phyloP scores from a whole-genome alignment of 2,329 filamentous ascomycete species.

The Periconia digitata region DNA sequence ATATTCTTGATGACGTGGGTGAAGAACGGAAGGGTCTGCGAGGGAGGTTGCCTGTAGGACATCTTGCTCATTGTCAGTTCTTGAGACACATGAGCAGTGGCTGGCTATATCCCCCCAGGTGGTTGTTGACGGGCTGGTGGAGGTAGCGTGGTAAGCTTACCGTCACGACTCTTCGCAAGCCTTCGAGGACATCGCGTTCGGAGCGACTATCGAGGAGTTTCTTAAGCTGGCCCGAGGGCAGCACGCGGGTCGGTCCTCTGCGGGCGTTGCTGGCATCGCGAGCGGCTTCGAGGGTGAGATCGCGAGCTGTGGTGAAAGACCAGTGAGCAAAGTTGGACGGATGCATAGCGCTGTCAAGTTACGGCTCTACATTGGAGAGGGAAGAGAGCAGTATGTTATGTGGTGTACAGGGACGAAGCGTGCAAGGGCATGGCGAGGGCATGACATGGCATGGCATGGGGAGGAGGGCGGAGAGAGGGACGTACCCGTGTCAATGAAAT shows the following conservation, averaged over 20 bases:
- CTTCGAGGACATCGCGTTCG: slow-evolving; percentile 91
- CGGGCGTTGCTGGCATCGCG: slow-evolving; percentile 71
- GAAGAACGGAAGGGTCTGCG: slow-evolving; percentile 80
- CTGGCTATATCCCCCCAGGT: slow-evolving; percentile 1
- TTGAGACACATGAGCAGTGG: slow-evolving; percentile 12
- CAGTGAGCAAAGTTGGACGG: slow-evolving; percentile 44
- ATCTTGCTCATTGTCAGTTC: slow-evolving; percentile 61
- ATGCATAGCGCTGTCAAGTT: slow-evolving; percentile 28
- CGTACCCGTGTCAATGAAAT: slow-evolving; percentile 90
- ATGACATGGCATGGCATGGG: slow-evolving; percentile 2
- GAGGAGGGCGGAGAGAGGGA: slow-evolving; percentile 3
- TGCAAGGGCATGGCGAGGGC: not conserved
- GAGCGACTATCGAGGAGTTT: slow-evolving; percentile 91
- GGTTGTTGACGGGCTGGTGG: slow-evolving; percentile 3
- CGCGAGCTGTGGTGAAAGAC: slow-evolving; percentile 68
- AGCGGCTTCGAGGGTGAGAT: slow-evolving; percentile 95
- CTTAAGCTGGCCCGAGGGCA: slow-evolving; percentile 84
- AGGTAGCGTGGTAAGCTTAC: slow-evolving; percentile 54
- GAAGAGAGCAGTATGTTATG: not conserved
- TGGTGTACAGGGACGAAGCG: slow-evolving; percentile 1
- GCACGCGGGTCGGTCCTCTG: slow-evolving; percentile 60
- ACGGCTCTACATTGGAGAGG: slow-evolving; percentile 6
- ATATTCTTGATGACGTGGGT: slow-evolving; percentile 99
- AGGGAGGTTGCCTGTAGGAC: slow-evolving; percentile 82
- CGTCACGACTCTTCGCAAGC: slow-evolving; percentile 82